These are phyloP conservation scores for Lactarius tabidus DNA, from an alignment of 768 basidiomycete genomes.

Conservation along the genomic window DNA sequence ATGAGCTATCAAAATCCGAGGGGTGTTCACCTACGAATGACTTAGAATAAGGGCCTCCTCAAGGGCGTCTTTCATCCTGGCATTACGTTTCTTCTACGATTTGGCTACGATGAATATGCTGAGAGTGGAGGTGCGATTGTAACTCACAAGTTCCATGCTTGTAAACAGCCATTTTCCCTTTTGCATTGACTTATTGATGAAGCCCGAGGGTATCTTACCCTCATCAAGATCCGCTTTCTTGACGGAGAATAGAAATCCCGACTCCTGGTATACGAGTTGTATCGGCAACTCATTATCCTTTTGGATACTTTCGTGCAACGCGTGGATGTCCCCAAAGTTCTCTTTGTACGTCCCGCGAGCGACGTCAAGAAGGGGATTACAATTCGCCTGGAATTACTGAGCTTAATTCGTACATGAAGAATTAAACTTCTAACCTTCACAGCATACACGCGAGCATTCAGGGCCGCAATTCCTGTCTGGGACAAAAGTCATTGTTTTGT, in stretches of 20 bases:
- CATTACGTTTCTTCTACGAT: slow-evolving; percentile 77
- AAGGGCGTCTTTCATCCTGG: slow-evolving; percentile 85
- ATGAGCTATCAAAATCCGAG: slow-evolving; percentile 1
- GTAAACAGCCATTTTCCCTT: slow-evolving; percentile 74
- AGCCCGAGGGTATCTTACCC: slow-evolving; percentile 61
- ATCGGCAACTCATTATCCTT: slow-evolving; percentile 64
- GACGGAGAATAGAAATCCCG: slow-evolving; percentile 67
- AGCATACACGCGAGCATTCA: slow-evolving; percentile 85
- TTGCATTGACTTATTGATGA: slow-evolving; percentile 61
- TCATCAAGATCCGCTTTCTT: slow-evolving; percentile 64
- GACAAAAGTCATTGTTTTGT: not conserved
- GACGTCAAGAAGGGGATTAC: slow-evolving; percentile 83
- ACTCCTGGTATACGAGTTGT: slow-evolving; percentile 64
- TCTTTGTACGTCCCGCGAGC: slow-evolving; percentile 94
- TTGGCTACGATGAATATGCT: not conserved
- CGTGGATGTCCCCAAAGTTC: slow-evolving; percentile 83
- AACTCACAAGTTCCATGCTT: slow-evolving; percentile 72
- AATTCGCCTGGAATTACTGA: slow-evolving; percentile 51
- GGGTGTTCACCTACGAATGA: slow-evolving; percentile 50
- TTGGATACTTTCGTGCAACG: slow-evolving; percentile 54
- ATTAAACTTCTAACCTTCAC: slow-evolving; percentile 51
- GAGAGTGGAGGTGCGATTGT: not conserved
- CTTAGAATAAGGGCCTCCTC: slow-evolving; percentile 86
- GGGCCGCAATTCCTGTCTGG: slow-evolving; percentile 66
- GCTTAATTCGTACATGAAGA: not conserved